A percentile compares a stretch with the other conserved stretches of the same genome.
Evolutionary conservation across 202 grass and related monocot genomes (phyloP).

Genomic region (Eragrostis tef): DNA sequence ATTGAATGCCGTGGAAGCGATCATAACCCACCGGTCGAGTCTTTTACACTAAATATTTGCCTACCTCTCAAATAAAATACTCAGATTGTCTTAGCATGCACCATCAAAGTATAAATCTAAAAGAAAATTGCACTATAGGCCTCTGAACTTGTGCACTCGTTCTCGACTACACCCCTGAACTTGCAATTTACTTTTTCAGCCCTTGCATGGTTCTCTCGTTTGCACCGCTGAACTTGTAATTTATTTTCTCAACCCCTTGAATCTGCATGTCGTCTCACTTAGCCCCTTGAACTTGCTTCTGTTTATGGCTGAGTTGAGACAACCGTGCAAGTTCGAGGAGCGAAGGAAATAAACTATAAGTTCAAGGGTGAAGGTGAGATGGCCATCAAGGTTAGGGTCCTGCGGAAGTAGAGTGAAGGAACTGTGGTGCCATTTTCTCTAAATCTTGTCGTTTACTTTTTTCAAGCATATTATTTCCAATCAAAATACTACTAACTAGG

Average conservation of each 20-base stretch:
- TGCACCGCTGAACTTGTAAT: no score
- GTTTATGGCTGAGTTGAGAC: no score
- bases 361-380: not conserved
- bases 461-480: not conserved
- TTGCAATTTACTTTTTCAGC: no score
- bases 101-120: not conserved
- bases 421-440: not conserved
- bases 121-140: no score
- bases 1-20: no score
- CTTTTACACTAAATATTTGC: not conserved
- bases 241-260: no score
- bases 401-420: not conserved
- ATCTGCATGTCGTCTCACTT: no score
- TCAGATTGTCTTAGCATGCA: not conserved
- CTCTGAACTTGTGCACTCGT: no score
- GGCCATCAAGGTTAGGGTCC: not conserved
- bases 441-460: conserved; percentile 22
- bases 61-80: not conserved
- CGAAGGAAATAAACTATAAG: not conserved
- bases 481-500: conserved; percentile 8
- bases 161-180: no score
- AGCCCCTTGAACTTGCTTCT: no score
- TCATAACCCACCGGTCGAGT: no score
- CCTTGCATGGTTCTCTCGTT: no score
- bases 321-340: not conserved